These are phyloP conservation scores for Bocquillonia castaneifolia DNA, from an alignment of 441 rosid genomes.

Conservation along the genomic window DNA sequence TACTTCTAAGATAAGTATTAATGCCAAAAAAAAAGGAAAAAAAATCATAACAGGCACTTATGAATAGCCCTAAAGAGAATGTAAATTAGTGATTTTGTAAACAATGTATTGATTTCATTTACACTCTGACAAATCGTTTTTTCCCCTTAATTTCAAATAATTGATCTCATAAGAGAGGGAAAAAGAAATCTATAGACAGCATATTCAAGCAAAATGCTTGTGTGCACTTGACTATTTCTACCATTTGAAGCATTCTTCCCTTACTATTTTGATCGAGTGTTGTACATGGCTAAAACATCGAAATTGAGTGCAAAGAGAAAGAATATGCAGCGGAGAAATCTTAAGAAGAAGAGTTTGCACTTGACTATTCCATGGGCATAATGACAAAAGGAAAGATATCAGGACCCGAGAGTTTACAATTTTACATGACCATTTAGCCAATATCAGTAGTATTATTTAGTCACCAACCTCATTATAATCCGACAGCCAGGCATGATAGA, in stretches of 20 bases:
- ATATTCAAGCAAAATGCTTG: background rate
- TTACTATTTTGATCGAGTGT: background rate
- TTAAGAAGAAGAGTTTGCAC: background rate
- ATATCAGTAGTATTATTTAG: background rate
- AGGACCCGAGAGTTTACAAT: background rate
- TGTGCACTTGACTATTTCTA: no score
- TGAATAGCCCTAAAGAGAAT: slow-evolving; percentile 18
- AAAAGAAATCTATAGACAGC: background rate
- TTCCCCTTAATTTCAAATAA: background rate
- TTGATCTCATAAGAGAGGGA: background rate
- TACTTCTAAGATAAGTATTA: slow-evolving; percentile 19
- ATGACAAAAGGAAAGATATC: background rate
- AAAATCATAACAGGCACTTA: slow-evolving; percentile 24
- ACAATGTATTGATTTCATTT: background rate
- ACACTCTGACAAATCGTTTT: slow-evolving; percentile 13
- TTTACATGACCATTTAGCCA: background rate
- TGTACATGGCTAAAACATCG: background rate
- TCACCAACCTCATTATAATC: background rate
- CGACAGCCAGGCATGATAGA: background rate
- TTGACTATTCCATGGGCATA: background rate
- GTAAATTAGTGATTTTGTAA: slow-evolving; percentile 21
- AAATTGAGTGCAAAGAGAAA: background rate
- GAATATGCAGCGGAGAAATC: background rate
- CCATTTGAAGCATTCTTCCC: background rate
- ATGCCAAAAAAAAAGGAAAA: slow-evolving; percentile 19